These are phyloP conservation scores for Volutella citrinella DNA, from an alignment of 2,329 filamentous ascomycete genomes.

Conservation along the genomic window DNA sequence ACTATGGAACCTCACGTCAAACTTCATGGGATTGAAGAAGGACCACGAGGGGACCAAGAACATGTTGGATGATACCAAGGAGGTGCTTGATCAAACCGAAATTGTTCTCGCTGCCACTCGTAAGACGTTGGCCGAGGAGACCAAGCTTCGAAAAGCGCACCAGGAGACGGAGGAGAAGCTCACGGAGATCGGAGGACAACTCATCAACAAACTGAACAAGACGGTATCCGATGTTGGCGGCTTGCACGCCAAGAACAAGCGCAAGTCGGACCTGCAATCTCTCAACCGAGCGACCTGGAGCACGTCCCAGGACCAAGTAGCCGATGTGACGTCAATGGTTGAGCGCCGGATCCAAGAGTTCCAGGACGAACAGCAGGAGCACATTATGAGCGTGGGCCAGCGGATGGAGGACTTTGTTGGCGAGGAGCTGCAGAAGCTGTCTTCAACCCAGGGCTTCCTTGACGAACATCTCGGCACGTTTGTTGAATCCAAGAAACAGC, in stretches of 20 bases:
- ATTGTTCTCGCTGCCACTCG: conserved; percentile 75
- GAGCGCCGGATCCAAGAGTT: conserved; percentile 74
- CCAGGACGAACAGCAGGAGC: conserved; percentile 65
- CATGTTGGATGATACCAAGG: conserved; percentile 75
- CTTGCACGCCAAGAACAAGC: conserved; percentile 80
- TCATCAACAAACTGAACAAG: conserved; percentile 73
- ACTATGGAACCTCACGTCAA: conserved; percentile 79
- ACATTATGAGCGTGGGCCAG: conserved; percentile 64
- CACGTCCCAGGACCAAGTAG: conserved; percentile 70
- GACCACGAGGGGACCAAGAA: conserved; percentile 77
- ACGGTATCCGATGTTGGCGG: conserved; percentile 79
- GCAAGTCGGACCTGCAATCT: conserved; percentile 79
- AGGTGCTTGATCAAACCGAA: conserved; percentile 83
- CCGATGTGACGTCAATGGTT: conserved; percentile 72
- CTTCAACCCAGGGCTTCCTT: conserved; percentile 67
- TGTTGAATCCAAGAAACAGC: conserved; percentile 62
- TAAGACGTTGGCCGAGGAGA: conserved; percentile 75
- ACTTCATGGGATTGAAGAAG: conserved; percentile 84
- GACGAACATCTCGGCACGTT: conserved; percentile 68
- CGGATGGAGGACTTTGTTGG: conserved; percentile 76
- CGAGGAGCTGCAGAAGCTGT: conserved; percentile 69
- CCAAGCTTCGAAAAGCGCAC: conserved; percentile 75
- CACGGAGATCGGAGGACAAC: conserved; percentile 66
- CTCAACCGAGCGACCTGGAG: conserved; percentile 79
- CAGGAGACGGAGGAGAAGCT: conserved; percentile 80